Conservation (phyloP, 2,329 filamentous ascomycete species). For the Diaporthe destruens region DNA sequence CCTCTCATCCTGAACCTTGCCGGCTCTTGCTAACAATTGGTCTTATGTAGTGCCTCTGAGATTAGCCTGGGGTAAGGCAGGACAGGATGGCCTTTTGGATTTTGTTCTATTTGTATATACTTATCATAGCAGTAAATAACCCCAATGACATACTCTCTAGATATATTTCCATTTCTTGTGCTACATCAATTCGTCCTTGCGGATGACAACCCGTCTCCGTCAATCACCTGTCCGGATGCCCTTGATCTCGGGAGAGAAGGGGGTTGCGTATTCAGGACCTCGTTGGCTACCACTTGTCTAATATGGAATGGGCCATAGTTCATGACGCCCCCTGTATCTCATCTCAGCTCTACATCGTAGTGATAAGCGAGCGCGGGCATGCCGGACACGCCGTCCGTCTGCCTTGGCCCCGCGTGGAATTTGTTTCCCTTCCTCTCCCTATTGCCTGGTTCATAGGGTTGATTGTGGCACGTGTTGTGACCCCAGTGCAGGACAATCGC, state of each 20-base stretch:
- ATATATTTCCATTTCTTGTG: background rate
- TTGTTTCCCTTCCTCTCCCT: too few species aligned
- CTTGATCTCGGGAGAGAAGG: too few species aligned
- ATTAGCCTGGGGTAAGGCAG: background rate
- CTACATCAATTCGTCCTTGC: background rate
- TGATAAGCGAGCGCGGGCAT: background rate
- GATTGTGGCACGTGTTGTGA: background rate
- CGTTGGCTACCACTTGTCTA: too few species aligned
- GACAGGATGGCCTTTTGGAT: background rate
- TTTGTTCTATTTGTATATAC: slow-evolving; percentile 28
- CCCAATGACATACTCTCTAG: slow-evolving; percentile 8
- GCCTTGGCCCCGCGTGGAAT: background rate
- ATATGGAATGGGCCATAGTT: too few species aligned
- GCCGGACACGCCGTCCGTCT: background rate
- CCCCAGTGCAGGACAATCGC: background rate
- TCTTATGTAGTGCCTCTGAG: slow-evolving; percentile 31
- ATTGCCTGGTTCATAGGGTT: background rate
- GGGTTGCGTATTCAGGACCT: too few species aligned
- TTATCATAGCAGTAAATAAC: slow-evolving; percentile 15
- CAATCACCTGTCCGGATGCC: too few species aligned
- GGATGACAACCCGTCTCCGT: too few species aligned
- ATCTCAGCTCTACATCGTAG: background rate
- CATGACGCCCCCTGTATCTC: too few species aligned
- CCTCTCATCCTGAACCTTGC: background rate
- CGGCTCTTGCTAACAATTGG: background rate